Percentiles rank a stretch among this genome's conserved stretches.
Conservation (phyloP, 2,329 filamentous ascomycete species). For the Zasmidium citrigriseum region DNA sequence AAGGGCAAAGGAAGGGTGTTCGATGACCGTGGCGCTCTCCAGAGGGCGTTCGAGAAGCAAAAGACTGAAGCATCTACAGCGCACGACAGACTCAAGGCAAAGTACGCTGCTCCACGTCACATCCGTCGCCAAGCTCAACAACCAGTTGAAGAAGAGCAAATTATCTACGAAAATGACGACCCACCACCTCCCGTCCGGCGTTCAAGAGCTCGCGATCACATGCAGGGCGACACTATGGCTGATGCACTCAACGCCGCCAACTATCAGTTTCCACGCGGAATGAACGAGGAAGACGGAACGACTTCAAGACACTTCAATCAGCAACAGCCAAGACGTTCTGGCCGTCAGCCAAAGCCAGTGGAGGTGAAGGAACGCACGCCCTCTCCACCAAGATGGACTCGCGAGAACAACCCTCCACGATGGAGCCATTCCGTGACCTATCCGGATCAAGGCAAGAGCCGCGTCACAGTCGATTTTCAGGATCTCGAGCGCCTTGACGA, state of each 20-base stretch:
- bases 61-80: neutral
- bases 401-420: conserved; percentile 18
- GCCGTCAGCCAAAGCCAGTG: conserved; percentile 18
- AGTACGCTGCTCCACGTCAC: neutral
- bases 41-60: neutral
- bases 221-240: conserved; percentile 7
- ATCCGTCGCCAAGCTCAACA: neutral
- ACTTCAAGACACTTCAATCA: conserved; percentile 8
- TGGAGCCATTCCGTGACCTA: conserved; percentile 59
- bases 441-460: conserved; percentile 57
- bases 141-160: conserved; percentile 10
- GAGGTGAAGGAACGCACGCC: conserved; percentile 8
- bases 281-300: neutral
- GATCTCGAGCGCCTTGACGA: conserved; percentile 79
- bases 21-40: neutral
- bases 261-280: neutral
- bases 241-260: neutral
- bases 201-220: conserved; percentile 1
- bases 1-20: too few relatives aligned
- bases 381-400: conserved; percentile 27
- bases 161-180: conserved; percentile 4
- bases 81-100: neutral
- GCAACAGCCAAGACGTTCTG: conserved; percentile 13
- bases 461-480: conserved; percentile 67
- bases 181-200: neutral